Base-by-base conservation (phyloP, 2,329 filamentous ascomycete genomes). In the Davidsoniella virescens region DNA sequence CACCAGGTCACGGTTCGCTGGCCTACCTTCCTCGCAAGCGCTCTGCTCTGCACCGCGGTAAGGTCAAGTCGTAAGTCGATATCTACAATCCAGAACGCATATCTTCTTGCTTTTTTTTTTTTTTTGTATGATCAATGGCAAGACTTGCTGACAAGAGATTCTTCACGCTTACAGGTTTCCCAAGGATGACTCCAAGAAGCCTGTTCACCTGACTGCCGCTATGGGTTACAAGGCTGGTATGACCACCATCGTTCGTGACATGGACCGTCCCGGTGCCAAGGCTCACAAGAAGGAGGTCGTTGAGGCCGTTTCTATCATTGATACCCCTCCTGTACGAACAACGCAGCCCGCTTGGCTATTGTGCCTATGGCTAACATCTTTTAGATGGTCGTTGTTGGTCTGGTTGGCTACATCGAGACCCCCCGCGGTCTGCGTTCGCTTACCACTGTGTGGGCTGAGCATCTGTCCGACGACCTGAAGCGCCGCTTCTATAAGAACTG, bases 401-500 rank as follows among this genome's bases (percentile, higher is more conserved):
- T 98, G 70, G 92, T 98, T 69, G 92, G 92, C 68, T 98, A 98
- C 80, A 95, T 98, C 73, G 92, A 98, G 80, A 98, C 92, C 68
- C 92, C 92, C 71, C 92, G 92, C 66, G 92, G 92, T 75, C 87
- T 98, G 66, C 90, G 92, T 71, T 98, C 92, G 60, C 87, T 98
- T 72, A 95, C 88, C 70, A 96, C 92, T 67, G 87, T 98, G 69
- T 98, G 92, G 92, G 92, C 92, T 67, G 92, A 96, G 82, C 92
- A 98, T 72, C 73, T 98, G 72, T 86, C 84, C 73, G 92, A 98
- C 72, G 92, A 96, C 76, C 69, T 98, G 72, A 94, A 94, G 84
- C 86, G 92, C 66, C 86, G 92, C 69, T 98, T 98, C 87, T 98
- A 98, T 86, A 96, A 96, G 87, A 98, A 98, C 84, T 98, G 92